Conservation (phyloP, 169 alveolate species). For the Cyclospora cayetanensis region DNA sequence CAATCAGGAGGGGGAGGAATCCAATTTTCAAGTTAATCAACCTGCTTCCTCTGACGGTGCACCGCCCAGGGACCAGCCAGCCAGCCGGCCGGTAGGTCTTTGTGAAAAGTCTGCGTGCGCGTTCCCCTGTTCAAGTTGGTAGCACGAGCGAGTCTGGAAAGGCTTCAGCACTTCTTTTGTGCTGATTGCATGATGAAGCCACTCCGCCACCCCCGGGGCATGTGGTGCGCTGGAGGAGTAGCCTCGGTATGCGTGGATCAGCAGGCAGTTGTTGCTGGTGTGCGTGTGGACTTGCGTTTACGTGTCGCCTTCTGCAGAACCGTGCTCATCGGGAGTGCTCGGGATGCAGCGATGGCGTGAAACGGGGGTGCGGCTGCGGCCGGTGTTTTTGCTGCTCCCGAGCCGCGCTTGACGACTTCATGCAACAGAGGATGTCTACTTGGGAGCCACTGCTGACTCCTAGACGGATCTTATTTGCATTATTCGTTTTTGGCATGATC, state of each 20-base stretch:
- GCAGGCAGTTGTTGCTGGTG: background rate
- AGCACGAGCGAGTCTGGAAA: background rate
- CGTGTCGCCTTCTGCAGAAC: background rate
- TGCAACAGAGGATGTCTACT: slow-evolving; percentile 89
- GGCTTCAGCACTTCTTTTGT: background rate
- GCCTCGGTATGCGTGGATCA: background rate
- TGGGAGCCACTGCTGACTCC: slow-evolving; percentile 93
- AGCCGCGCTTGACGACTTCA: slow-evolving; percentile 64
- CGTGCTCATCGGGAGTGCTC: slow-evolving; percentile 21
- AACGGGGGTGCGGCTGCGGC: slow-evolving; percentile 60
- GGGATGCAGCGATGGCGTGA: slow-evolving; percentile 54
- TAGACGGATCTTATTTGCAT: slow-evolving; percentile 81
- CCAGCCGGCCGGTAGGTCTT: background rate
- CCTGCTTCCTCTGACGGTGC: background rate
- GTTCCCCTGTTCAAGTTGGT: background rate
- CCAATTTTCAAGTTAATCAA: background rate
- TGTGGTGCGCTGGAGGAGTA: background rate
- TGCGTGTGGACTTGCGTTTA: background rate
- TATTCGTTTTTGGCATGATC: slow-evolving; percentile 79
- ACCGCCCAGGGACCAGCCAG: background rate
- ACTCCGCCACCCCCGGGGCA: background rate
- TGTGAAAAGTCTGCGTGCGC: background rate
- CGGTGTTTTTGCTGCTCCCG: slow-evolving; percentile 62
- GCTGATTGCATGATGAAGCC: background rate
- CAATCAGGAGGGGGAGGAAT: slow-evolving; percentile 1